Evolutionary conservation across 2,329 filamentous ascomycete genomes (phyloP), one percentile per base, ranked within the genome.

Genomic region (Trematosphaeria pertusa): DNA sequence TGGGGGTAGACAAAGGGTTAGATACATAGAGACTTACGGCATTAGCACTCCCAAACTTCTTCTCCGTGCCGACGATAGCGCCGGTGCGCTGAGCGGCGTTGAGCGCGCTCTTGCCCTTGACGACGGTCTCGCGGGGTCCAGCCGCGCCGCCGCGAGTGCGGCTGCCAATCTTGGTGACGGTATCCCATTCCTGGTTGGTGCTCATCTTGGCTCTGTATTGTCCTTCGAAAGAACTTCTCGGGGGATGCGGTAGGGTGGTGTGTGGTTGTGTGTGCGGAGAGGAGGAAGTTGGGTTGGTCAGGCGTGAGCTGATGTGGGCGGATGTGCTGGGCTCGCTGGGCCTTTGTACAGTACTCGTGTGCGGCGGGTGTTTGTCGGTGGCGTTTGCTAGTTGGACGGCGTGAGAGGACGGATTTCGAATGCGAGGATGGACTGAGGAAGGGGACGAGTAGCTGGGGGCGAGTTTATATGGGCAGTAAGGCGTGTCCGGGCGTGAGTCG

Each of bases 161-260:
- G 84, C 85, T 90, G 69, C 94, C 94, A 71, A 99, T 97, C 83
- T 94, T 96, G 77, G 91, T 96, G 63, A 88, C 85, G 61, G 78
- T 75, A 65, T 96, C 88, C 92, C 93, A 97, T 68, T 96, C 91
- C 69, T 83, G n/a, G n/a, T n/a, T n/a, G n/a, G n/a, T 80, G 83
- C 88, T 86, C 86, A 84, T 82, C 61, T 62, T 75, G 62, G 15
- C 35, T 34, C n/a, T n/a, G n/a, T 54, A 39, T 49, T 22, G 11
- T 43, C 35, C 28, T 37, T 17, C 6, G 42, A 54, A 15, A 24
- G 32, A n/a, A 22, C 32, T 28, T 38, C 15, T 20, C 38, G 37
- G 26, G 26, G 21, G 22, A 22, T 39, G 46, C 18, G 35, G 45
- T 37, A 43, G 43, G 38, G 22, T n/a, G n/a, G n/a, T n/a, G n/a